phyloP scores from a whole-genome alignment of 1,139 yeast genomes.

The Candida glucosophila region DNA sequence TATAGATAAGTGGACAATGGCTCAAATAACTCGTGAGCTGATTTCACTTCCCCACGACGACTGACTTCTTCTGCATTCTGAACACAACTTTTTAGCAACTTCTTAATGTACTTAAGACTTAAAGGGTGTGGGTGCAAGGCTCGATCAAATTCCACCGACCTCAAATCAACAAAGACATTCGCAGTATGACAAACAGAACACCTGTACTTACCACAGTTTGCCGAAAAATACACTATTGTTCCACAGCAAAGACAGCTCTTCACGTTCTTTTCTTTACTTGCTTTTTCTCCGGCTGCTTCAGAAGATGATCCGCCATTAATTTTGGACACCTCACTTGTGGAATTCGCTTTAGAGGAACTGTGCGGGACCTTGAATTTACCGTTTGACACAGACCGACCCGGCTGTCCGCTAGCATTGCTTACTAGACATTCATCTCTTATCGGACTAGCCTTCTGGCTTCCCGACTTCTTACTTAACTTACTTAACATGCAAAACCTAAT shows the following conservation, averaged over 20 bases:
- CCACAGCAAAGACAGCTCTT: constrained; percentile 52
- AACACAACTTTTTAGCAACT: constrained; percentile 22
- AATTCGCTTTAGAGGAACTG: not conserved
- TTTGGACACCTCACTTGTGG: too few species aligned
- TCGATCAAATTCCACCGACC: constrained; percentile 8
- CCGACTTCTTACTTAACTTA: too few species aligned
- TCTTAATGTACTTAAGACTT: constrained; percentile 17
- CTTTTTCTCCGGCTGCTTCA: too few species aligned
- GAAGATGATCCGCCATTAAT: too few species aligned
- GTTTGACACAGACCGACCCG: too few species aligned
- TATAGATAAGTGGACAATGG: constrained; percentile 41
- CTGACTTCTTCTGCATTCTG: constrained; percentile 7
- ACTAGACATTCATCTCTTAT: too few species aligned
- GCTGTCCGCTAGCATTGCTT: too few species aligned
- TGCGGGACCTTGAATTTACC: not conserved
- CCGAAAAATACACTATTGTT: constrained; percentile 43
- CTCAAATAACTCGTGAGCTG: constrained; percentile 33
- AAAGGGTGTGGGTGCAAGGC: constrained; percentile 7
- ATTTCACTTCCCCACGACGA: constrained; percentile 5
- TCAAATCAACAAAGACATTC: constrained; percentile 15
- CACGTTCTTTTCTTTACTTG: constrained; percentile 9
- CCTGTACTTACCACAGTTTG: constrained; percentile 35
- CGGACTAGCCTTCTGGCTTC: too few species aligned
- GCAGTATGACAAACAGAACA: constrained; percentile 54
- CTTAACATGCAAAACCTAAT: too few species aligned